Percentiles rank a stretch among this genome's conserved stretches.
Conservation (phyloP, 805 yeast species). For the Saccharomycopsis microspora region DNA sequence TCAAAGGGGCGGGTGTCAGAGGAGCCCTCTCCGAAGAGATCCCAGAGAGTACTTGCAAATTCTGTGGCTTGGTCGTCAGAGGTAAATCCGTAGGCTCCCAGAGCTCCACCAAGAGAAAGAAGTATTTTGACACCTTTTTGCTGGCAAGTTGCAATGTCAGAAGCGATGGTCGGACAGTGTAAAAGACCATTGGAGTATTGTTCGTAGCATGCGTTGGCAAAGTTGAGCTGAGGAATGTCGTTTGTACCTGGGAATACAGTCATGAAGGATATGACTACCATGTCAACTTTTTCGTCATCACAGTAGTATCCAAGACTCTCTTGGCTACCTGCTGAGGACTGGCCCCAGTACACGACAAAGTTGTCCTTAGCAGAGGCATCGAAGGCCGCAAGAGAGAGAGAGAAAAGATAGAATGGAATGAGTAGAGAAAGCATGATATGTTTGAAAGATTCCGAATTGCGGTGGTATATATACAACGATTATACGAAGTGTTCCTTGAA, state of each 20-base stretch:
- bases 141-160: slow-evolving; percentile 71
- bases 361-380: slow-evolving; percentile 29
- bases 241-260: slow-evolving; percentile 32
- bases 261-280: slow-evolving; percentile 17
- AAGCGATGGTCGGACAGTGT: slow-evolving; percentile 36
- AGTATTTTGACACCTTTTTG: slow-evolving; percentile 62
- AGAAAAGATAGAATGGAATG: background rate
- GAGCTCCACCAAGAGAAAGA: slow-evolving; percentile 65
- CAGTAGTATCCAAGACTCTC: slow-evolving; percentile 39
- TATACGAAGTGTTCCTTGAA: too few species aligned
- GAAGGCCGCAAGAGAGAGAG: slow-evolving; percentile 17
- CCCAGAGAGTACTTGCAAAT: slow-evolving; percentile 51
- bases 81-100: slow-evolving; percentile 78
- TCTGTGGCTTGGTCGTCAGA: slow-evolving; percentile 64
- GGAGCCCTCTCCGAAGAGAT: slow-evolving; percentile 39
- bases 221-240: slow-evolving; percentile 25
- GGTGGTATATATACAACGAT: background rate
- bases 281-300: slow-evolving; percentile 38
- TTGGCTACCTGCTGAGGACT: slow-evolving; percentile 41
- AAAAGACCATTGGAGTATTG: slow-evolving; percentile 22
- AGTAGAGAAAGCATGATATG: background rate
- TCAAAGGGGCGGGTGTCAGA: slow-evolving; percentile 34
- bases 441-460: background rate
- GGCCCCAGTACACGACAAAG: slow-evolving; percentile 64
- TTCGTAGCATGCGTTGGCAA: slow-evolving; percentile 30